Evolutionary conservation across 2,329 filamentous ascomycete species (phyloP), one percentile per base, ranked within the genome.

Genomic region (Penicillium sclerotiorum): DNA sequence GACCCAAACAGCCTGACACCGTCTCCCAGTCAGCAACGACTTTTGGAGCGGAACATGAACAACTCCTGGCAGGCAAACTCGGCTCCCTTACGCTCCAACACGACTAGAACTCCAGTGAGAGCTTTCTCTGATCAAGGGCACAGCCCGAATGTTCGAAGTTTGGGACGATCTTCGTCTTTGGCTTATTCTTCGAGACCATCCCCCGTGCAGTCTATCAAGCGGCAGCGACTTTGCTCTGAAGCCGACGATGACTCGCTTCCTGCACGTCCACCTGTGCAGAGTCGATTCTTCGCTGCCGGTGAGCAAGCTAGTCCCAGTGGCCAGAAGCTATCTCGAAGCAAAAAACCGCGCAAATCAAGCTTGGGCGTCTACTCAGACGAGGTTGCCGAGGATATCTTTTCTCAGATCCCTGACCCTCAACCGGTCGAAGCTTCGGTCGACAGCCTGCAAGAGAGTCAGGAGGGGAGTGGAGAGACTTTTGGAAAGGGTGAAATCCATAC

Each of bases 1-100:
- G 84, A 88, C 63, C 81, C 83, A 0, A 89, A 89, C 62, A 79
- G 74, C 52, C 84, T 89, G 62, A 85, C 82, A 1, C 83, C 82
- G 18, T 87, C 85, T 8, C 84, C 84, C 17, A 85, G 79, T 58
- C 85, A 88, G 61, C 81, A 83, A 64, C 74, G 75, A 21, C 66
- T 85, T 9, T 68, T 88, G 20, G 73, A 81, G 52, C 73, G 78
- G 35, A 79, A 85, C 62, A 71, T 73, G 42, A 76, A 72, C 35
- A 73, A 65, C 18, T 78, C 80, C 11, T 87, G 83, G 84, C 73
- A 76, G 41, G 75, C 81, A 22, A 77, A 74, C 35, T 72, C 77
- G 45, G 76, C 74, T 22, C 74, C 74, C 51, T 63, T 64, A n/a
- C 73, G 67, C 28, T 63, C 64, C 37, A 64, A 61, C 38, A 53